These are phyloP conservation scores for Candida silvatica DNA, from an alignment of 805 yeast genomes.

Conservation along the genomic window DNA sequence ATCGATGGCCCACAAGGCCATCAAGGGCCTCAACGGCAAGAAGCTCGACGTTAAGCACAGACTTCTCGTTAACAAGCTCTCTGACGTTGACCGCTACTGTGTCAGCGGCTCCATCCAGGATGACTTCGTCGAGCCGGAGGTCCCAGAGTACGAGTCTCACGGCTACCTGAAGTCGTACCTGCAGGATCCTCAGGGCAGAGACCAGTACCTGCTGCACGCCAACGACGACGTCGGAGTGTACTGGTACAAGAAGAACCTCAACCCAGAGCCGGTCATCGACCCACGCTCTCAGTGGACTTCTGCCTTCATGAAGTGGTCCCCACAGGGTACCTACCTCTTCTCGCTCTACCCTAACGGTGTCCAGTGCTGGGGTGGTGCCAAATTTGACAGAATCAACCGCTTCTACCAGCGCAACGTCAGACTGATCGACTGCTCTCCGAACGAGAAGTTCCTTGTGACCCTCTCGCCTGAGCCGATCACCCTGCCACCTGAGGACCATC, in stretches of 20 bases:
- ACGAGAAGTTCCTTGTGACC: slow-evolving; percentile 83
- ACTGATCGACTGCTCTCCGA: slow-evolving; percentile 86
- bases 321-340: slow-evolving; percentile 82
- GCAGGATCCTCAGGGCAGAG: slow-evolving; percentile 81
- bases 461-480: slow-evolving; percentile 79
- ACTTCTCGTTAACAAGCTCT: slow-evolving; percentile 70
- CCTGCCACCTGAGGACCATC: slow-evolving; percentile 56
- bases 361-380: slow-evolving; percentile 91
- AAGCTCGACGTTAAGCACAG: slow-evolving; percentile 92
- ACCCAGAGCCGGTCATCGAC: slow-evolving; percentile 70
- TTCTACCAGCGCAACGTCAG: slow-evolving; percentile 86
- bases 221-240: slow-evolving; percentile 75
- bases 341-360: slow-evolving; percentile 92
- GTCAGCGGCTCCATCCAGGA: slow-evolving; percentile 51
- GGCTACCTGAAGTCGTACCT: slow-evolving; percentile 89
- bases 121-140: slow-evolving; percentile 60
- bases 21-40: slow-evolving; percentile 75
- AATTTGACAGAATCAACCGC: slow-evolving; percentile 64
- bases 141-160: slow-evolving; percentile 65
- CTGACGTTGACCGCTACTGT: slow-evolving; percentile 76
- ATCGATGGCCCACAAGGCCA: slow-evolving; percentile 67
- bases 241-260: slow-evolving; percentile 70
- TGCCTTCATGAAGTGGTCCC: slow-evolving; percentile 82
- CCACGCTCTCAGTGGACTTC: slow-evolving; percentile 83
- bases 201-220: slow-evolving; percentile 76